Conservation (phyloP, 805 yeast species). For the Ogataea henricii region DNA sequence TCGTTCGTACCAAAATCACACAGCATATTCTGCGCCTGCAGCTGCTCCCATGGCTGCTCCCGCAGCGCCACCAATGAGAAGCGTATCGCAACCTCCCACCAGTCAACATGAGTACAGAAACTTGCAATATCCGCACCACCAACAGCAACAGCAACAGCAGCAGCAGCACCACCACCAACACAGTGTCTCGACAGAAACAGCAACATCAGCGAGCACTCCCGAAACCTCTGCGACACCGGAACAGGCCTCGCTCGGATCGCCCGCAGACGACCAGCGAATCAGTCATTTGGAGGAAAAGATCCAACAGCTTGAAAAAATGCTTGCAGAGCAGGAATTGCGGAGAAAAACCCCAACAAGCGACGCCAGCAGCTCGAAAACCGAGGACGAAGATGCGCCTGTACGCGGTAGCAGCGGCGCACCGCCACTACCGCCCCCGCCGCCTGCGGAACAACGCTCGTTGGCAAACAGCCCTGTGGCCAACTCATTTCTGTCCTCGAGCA, state of each 20-base stretch:
- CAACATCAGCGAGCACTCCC: not conserved
- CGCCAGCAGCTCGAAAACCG: constrained; percentile 6
- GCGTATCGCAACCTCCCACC: not conserved
- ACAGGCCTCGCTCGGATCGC: not conserved
- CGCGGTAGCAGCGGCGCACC: constrained; percentile 19
- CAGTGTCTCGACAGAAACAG: not conserved
- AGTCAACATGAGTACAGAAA: not conserved
- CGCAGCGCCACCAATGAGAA: not conserved
- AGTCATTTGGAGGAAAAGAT: constrained; percentile 36
- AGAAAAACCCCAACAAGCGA: constrained; percentile 18
- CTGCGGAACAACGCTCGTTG: constrained; percentile 27
- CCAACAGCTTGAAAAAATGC: constrained; percentile 30
- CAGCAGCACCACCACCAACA: constrained; percentile 9
- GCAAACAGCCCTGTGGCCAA: constrained; percentile 29
- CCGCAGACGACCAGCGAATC: constrained; percentile 26
- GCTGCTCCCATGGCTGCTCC: too few relatives aligned
- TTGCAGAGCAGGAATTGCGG: constrained; percentile 27
- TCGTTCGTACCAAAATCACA: too few relatives aligned
- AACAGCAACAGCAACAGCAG: constrained; percentile 8
- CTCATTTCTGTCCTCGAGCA: constrained; percentile 16
- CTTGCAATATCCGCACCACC: constrained; percentile 1
- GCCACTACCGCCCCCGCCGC: constrained; percentile 35
- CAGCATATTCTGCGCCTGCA: too few relatives aligned
- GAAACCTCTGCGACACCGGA: not conserved
- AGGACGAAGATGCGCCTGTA: not conserved